phyloP scores from a whole-genome alignment of 768 basidiomycete species.

The Pleurotus sapidus region DNA sequence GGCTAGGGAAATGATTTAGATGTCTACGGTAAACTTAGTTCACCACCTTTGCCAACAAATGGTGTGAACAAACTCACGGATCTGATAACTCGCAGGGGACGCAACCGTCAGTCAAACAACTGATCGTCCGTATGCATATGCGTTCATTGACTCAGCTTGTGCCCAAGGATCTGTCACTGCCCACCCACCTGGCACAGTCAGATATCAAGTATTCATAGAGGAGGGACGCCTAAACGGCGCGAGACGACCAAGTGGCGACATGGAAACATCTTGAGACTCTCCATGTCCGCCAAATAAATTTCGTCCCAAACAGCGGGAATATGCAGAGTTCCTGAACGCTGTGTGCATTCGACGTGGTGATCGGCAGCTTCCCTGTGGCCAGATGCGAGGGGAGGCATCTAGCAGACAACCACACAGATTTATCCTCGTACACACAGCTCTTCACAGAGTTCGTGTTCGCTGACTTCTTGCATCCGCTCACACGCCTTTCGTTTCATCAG shows the following conservation, averaged over 20 bases:
- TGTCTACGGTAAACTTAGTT: slow-evolving; percentile 63
- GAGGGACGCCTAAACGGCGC: slow-evolving; percentile 81
- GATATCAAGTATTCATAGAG: slow-evolving; percentile 89
- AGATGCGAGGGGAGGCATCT: slow-evolving; percentile 74
- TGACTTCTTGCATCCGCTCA: slow-evolving; percentile 83
- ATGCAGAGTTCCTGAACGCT: no score
- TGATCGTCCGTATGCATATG: background rate
- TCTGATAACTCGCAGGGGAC: slow-evolving; percentile 54
- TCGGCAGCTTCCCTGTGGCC: slow-evolving; percentile 40
- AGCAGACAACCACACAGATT: background rate
- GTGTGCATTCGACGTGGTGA: background rate
- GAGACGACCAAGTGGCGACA: slow-evolving; percentile 74
- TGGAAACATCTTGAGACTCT: slow-evolving; percentile 71
- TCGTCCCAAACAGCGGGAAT: slow-evolving; percentile 88
- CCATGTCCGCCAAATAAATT: slow-evolving; percentile 63
- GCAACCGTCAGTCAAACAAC: slow-evolving; percentile 63
- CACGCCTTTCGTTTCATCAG: slow-evolving; percentile 77
- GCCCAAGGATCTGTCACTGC: slow-evolving; percentile 78
- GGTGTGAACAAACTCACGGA: background rate
- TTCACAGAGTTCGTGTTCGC: slow-evolving; percentile 94
- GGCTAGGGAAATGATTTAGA: slow-evolving; percentile 84
- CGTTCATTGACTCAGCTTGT: background rate
- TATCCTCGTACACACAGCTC: slow-evolving; percentile 43
- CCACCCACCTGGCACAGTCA: slow-evolving; percentile 78
- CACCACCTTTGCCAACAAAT: background rate